phyloP scores from a whole-genome alignment of 2,329 filamentous ascomycete species.

The Penicillium sp. region DNA sequence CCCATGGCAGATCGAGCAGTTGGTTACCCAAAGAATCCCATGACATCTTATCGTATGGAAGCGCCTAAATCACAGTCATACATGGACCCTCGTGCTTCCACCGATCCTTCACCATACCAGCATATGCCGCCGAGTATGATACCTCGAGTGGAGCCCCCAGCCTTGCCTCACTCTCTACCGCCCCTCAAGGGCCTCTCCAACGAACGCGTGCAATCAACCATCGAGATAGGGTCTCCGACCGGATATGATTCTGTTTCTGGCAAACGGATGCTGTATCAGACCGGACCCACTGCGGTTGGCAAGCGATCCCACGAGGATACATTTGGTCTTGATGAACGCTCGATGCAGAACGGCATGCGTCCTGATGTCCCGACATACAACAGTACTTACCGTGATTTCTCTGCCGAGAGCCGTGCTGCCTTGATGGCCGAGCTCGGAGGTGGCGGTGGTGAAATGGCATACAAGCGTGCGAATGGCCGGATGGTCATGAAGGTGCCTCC shows the following conservation, averaged over 20 bases:
- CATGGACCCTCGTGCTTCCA: slow-evolving; percentile 24
- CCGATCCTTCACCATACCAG: slow-evolving; percentile 41
- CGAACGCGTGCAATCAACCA: slow-evolving; percentile 30
- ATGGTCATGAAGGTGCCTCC: slow-evolving; percentile 35
- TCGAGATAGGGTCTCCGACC: slow-evolving; percentile 24
- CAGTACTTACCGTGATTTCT: slow-evolving; percentile 24
- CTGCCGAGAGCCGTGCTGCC: slow-evolving; percentile 24
- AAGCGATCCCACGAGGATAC: slow-evolving; percentile 41
- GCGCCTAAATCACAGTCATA: slow-evolving; percentile 30
- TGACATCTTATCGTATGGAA: slow-evolving; percentile 32
- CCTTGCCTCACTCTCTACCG: slow-evolving; percentile 28
- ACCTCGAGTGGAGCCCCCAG: slow-evolving; percentile 28
- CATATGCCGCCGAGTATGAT: slow-evolving; percentile 32
- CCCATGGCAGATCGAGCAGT: slow-evolving; percentile 23
- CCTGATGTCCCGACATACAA: slow-evolving; percentile 34
- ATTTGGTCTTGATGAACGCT: slow-evolving; percentile 40
- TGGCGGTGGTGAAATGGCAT: slow-evolving; percentile 31
- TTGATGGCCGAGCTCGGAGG: slow-evolving; percentile 26
- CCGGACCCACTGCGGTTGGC: slow-evolving; percentile 21
- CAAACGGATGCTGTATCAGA: slow-evolving; percentile 34
- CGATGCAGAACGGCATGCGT: slow-evolving; percentile 46
- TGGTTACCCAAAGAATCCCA: slow-evolving; percentile 26
- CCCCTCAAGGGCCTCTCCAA: slow-evolving; percentile 35
- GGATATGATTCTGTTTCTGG: slow-evolving; percentile 23
- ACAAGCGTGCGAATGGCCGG: slow-evolving; percentile 37